A percentile compares a stretch with the other conserved stretches of the same genome.
Evolutionary conservation across 768 basidiomycete species (phyloP).

Genomic region (Lentinus tigrinus): DNA sequence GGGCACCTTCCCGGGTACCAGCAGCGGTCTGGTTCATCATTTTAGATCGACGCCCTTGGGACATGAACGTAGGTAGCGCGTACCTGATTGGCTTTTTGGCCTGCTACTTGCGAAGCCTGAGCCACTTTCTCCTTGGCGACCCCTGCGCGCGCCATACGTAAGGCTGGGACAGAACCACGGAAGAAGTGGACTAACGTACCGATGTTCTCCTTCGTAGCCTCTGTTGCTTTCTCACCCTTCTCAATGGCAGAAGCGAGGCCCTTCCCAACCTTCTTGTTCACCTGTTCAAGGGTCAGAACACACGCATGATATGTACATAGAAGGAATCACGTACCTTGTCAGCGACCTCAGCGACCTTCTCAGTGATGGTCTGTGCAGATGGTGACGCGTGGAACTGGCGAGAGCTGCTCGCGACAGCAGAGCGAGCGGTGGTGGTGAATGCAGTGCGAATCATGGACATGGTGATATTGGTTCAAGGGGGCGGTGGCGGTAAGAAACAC

Average conservation of each 20-base stretch:
- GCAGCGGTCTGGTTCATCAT: constrained; percentile 20
- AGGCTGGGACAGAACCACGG: neutral
- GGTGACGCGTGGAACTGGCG: constrained; percentile 34
- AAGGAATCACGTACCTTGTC: constrained; percentile 35
- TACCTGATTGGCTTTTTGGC: constrained; percentile 42
- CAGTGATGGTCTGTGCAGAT: constrained; percentile 32
- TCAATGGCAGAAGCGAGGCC: constrained; percentile 42
- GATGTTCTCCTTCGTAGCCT: constrained; percentile 37
- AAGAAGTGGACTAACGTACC: constrained; percentile 25
- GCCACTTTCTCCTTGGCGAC: constrained; percentile 37
- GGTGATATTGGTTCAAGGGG: neutral
- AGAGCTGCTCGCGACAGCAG: constrained; percentile 13
- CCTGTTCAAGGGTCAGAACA: constrained; percentile 29
- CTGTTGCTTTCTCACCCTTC: constrained; percentile 39
- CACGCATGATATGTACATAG: no score
- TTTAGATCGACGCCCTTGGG: neutral
- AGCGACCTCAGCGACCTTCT: constrained; percentile 38
- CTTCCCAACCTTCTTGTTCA: constrained; percentile 40
- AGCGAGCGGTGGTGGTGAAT: constrained; percentile 21
- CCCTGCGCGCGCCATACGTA: no score
- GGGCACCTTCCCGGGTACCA: constrained; percentile 23
- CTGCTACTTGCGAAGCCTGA: constrained; percentile 31
- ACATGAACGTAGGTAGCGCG: no score
- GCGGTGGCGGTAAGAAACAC: neutral
- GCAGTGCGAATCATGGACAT: constrained; percentile 31